These are phyloP conservation scores for Trematosphaeria pertusa DNA, from an alignment of 2,329 filamentous ascomycete genomes.

Conservation along the genomic window DNA sequence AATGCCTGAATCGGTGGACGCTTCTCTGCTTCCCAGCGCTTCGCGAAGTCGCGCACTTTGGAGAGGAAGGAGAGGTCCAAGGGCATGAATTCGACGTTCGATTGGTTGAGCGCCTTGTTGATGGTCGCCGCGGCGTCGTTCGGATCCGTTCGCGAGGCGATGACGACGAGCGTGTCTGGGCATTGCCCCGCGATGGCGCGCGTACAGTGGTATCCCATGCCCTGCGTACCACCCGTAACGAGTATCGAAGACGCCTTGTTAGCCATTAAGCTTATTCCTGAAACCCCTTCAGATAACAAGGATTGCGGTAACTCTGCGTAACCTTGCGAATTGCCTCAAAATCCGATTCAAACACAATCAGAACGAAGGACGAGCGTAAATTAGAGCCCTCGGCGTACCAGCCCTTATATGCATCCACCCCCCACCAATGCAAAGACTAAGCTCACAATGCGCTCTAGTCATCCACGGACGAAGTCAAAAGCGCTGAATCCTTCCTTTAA, in stretches of 20 bases:
- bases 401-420: too few relatives aligned
- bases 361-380: too few relatives aligned
- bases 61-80: conserved; percentile 53
- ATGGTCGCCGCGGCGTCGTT: conserved; percentile 52
- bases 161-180: conserved; percentile 25
- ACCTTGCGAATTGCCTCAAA: too few relatives aligned
- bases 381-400: too few relatives aligned
- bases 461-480: too few relatives aligned
- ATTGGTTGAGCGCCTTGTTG: conserved; percentile 51
- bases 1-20: conserved; percentile 54
- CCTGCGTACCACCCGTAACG: conserved; percentile 35
- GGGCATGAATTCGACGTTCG: conserved; percentile 51
- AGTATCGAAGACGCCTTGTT: conserved; percentile 29
- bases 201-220: conserved; percentile 27
- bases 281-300: too few relatives aligned
- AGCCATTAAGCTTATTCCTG: too few relatives aligned
- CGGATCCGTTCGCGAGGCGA: conserved; percentile 47
- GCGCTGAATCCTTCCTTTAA: too few relatives aligned
- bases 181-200: conserved; percentile 23
- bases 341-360: too few relatives aligned
- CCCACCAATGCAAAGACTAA: too few relatives aligned
- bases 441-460: too few relatives aligned
- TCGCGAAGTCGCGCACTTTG: conserved; percentile 53
- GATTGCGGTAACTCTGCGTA: too few relatives aligned
- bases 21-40: conserved; percentile 41